These are phyloP conservation scores for Zea luxurians DNA, from an alignment of 176 grass and related monocot genomes.

Conservation along the genomic window DNA sequence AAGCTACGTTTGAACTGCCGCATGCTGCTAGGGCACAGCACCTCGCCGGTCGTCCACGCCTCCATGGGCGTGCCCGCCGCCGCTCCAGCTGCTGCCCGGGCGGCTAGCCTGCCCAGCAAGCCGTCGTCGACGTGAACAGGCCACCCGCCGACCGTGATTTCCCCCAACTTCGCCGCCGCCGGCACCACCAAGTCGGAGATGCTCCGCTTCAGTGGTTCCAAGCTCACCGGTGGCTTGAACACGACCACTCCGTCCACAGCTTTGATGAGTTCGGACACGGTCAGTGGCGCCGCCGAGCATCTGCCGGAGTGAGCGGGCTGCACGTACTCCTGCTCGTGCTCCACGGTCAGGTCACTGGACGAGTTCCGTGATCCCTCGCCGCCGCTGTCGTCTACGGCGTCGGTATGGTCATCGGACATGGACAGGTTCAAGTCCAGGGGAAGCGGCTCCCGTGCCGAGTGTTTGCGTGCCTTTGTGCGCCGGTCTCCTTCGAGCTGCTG, in stretches of 20 bases:
- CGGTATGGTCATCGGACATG: constrained; percentile 33
- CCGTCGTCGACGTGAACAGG: constrained; percentile 41
- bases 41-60: constrained; percentile 53
- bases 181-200: constrained; percentile 49
- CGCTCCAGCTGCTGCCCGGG: not conserved
- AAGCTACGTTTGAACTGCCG: constrained; percentile 48
- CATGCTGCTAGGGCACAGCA: constrained; percentile 46
- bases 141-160: constrained; percentile 10
- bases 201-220: constrained; percentile 48
- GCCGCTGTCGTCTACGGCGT: constrained; percentile 40
- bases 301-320: not conserved
- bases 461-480: constrained; percentile 37
- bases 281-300: constrained; percentile 19
- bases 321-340: constrained; percentile 51
- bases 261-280: constrained; percentile 40
- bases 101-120: constrained; percentile 42
- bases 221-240: constrained; percentile 69
- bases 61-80: constrained; percentile 31
- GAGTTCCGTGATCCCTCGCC: constrained; percentile 60
- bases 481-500: constrained; percentile 22
- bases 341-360: constrained; percentile 83
- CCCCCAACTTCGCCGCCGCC: constrained; percentile 33
- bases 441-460: not conserved
- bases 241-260: constrained; percentile 42
- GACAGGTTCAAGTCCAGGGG: constrained; percentile 78